A percentile compares a stretch with the other conserved stretches of the same genome.
Evolutionary conservation across 2,329 filamentous ascomycete species (phyloP).

Genomic region (Cytospora piceicola): DNA sequence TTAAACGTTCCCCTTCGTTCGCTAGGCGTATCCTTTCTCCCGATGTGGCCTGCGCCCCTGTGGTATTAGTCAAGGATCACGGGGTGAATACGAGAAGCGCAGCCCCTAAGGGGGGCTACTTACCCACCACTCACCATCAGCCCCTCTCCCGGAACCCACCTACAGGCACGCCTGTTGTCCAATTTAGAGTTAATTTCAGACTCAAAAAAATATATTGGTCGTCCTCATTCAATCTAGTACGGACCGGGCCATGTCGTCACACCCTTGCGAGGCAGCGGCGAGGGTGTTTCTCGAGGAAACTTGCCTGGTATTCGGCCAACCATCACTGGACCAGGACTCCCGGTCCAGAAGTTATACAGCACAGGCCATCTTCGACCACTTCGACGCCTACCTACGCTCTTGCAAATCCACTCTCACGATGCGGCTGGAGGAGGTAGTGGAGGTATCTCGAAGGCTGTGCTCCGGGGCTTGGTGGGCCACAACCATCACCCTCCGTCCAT

Average conservation of each 20-base stretch:
- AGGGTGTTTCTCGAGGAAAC: neutral
- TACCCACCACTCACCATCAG: neutral
- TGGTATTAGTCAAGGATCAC: conserved; percentile 1
- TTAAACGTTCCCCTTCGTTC: neutral
- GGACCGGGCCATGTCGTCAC: neutral
- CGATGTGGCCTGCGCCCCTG: conserved; percentile 2
- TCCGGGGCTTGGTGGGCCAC: neutral
- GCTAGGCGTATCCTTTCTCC: neutral
- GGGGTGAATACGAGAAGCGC: conserved; percentile 1
- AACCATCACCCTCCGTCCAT: neutral
- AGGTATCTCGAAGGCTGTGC: neutral
- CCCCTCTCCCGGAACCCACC: conserved; percentile 4
- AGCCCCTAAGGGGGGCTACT: neutral
- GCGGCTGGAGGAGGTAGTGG: neutral
- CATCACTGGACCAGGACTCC: neutral
- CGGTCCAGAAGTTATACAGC: too few relatives aligned
- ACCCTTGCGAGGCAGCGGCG: neutral
- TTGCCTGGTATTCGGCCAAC: neutral
- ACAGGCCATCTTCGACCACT: neutral
- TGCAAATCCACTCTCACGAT: neutral
- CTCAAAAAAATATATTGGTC: neutral
- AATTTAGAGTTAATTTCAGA: neutral
- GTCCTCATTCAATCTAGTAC: neutral
- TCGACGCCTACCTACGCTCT: neutral
- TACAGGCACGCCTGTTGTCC: neutral